Evolutionary conservation across 2,329 filamentous ascomycete species (phyloP), one percentile per base, ranked within the genome.

Genomic region (Penicillium sp.): DNA sequence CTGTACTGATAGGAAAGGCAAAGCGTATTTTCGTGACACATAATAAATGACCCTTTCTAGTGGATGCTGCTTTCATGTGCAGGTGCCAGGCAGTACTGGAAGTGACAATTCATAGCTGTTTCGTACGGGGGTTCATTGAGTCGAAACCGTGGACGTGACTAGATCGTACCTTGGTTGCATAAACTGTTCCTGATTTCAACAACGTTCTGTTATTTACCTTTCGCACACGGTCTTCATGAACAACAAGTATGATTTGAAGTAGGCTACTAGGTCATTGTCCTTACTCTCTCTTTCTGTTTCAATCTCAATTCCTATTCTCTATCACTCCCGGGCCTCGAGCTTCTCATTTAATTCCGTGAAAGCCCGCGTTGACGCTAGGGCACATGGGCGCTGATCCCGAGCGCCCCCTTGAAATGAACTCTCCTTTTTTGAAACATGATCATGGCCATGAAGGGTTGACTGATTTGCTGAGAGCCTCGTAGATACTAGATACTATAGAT

Each of bases 331-430:
- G 43, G 22, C 43, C 25, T 47, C 22, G 43, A 31, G 43, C 22
- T 47, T 6, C 12, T 28, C 25, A 28, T n/a, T 31, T 34, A 8
- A 12, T 54, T 38, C 39, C 53, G 54, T 43, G 38, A 49, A 57
- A 42, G 55, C 43, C 49, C 31, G 20, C 31, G 20, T 34, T 43
- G 54, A 57, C 50, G 55, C 54, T 63, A 57, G 45, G 56, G 62
- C 37, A 61, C 50, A 59, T 57, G 34, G 54, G 22, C 47, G 60
- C 42, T 57, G 64, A 66, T 66, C 63, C 20, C 20, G 37, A 54
- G 53, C 42, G 43, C 58, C 54, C 54, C 60, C 54, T 54, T 56
- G 52, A 59, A 57, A 58, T 54, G 48, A 38, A 47, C 17, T 22
- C 20, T 49, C 45, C 45, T 49, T 49, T 49, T 35, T 49, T 4